Percentiles rank a stretch among this genome's conserved stretches.
Evolutionary conservation across 305 asterid genomes (phyloP).

Genomic region (Striga hermonthica): DNA sequence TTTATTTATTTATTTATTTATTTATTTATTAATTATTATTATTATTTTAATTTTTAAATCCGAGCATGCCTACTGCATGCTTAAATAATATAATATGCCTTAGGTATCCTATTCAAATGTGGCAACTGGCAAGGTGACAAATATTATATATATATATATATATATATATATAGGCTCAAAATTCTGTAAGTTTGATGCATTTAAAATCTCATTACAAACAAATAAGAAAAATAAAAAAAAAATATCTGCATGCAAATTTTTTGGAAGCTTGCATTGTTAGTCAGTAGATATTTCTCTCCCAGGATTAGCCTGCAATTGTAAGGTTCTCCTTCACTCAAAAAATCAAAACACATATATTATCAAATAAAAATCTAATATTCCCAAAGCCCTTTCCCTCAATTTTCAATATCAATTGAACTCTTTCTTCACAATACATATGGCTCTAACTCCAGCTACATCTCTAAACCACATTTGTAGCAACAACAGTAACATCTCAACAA

Average conservation of each 20-base stretch:
- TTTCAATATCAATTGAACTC: neutral
- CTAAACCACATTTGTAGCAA: constrained; percentile 20
- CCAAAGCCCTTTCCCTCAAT: neutral
- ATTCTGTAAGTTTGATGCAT: too few relatives aligned
- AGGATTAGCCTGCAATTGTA: constrained; percentile 34
- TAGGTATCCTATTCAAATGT: too few relatives aligned
- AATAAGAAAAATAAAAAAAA: constrained; percentile 31
- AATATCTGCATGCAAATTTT: constrained; percentile 40
- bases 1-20: too few relatives aligned
- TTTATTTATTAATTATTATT: too few relatives aligned
- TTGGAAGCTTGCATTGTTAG: constrained; percentile 42
- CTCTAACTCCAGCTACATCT: constrained; percentile 38
- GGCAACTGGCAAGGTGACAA: too few relatives aligned
- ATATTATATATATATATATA: too few relatives aligned
- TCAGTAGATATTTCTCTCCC: constrained; percentile 33
- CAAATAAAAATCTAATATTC: constrained; percentile 44
- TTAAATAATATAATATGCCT: too few relatives aligned
- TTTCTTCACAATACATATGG: constrained; percentile 34
- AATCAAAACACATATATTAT: too few relatives aligned
- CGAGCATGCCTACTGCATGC: too few relatives aligned
- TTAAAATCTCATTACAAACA: neutral
- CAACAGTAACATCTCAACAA: constrained; percentile 29
- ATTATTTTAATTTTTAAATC: too few relatives aligned
- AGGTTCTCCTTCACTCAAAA: constrained; percentile 42
- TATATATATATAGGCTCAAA: too few relatives aligned